These are phyloP conservation scores for Candida nitratophila DNA, from an alignment of 805 yeast genomes.

Conservation along the genomic window DNA sequence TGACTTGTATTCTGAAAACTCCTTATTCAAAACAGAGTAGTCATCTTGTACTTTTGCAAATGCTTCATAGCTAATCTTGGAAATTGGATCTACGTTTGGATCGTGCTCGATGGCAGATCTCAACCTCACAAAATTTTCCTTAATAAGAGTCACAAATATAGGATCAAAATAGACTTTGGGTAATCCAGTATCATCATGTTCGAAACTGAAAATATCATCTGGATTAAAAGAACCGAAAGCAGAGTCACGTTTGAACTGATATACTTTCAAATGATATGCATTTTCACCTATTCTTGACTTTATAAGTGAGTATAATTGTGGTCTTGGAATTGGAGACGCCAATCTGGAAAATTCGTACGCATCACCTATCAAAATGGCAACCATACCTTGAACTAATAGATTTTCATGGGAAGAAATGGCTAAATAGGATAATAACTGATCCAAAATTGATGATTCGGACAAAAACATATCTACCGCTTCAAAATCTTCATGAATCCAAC, in stretches of 20 bases:
- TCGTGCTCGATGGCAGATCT: constrained; percentile 64
- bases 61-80: constrained; percentile 55
- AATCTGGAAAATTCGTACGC: constrained; percentile 68
- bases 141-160: constrained; percentile 55
- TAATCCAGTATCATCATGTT: constrained; percentile 74
- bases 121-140: constrained; percentile 63
- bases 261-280: constrained; percentile 65
- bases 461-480: constrained; percentile 71
- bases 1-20: constrained; percentile 12
- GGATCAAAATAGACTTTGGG: constrained; percentile 75
- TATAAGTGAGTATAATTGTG: constrained; percentile 54
- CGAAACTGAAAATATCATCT: constrained; percentile 39
- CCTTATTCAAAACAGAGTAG: constrained; percentile 11
- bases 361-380: constrained; percentile 64
- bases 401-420: constrained; percentile 33
- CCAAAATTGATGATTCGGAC: constrained; percentile 57
- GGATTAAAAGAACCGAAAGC: constrained; percentile 51
- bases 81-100: constrained; percentile 67
- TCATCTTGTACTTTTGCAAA: constrained; percentile 39
- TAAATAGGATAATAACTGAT: constrained; percentile 61
- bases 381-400: constrained; percentile 58
- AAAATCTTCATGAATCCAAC: constrained; percentile 74
- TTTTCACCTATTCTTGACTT: constrained; percentile 72
- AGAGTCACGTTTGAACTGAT: constrained; percentile 59
- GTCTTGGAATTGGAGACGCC: constrained; percentile 57